Evolutionary conservation across 2,329 filamentous ascomycete species (phyloP), one percentile per base, ranked within the genome.

Genomic region (Colletotrichum graminicola): DNA sequence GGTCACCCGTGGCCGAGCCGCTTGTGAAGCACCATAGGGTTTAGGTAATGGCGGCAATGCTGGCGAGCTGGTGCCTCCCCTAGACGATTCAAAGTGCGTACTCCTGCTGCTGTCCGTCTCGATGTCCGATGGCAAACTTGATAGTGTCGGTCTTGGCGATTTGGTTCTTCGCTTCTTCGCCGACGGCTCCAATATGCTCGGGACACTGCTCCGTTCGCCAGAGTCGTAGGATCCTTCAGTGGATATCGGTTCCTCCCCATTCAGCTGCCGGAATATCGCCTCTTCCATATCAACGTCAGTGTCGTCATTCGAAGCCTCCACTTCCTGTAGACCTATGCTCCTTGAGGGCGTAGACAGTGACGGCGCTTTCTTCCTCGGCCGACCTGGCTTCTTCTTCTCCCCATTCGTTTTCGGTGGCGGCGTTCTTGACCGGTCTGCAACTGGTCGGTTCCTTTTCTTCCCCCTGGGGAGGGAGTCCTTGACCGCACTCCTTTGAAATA

Each of bases 291-390:
- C 78, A 3, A 71, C 63, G 3, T 80, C 78, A 2, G 32, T 41
- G 3, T 74, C 72, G 8, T 66, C 67, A 34, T 80, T 78, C 0
- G 57, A 18, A n/a, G 43, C 65, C 23, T 39, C 78, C 14, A 80
- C 79, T 1, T 79, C 79, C 16, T 73, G 67, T 23, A 80, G 54
- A 14, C 41, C 7, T 8, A 75, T 76, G 1, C 73, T 73, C 74
- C 84, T 83, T 1, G 77, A 75, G 2, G 82, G 82, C 1, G 79
- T 82, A 3, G 78, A 79, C 1, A 83, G 73, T 75, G 83, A 80
- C 3, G 64, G 64, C 10, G 43, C 62, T 6, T 78, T 76, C 60
- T 75, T 77, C 70, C 76, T 80, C 4, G 76, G 76, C 23, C 75
- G 73, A 1, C 73, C 63, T 0, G 21, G 51, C 29, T 47, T 76